Conservation (phyloP, 495 filamentous ascomycete genomes). For the Extremus antarcticus region DNA sequence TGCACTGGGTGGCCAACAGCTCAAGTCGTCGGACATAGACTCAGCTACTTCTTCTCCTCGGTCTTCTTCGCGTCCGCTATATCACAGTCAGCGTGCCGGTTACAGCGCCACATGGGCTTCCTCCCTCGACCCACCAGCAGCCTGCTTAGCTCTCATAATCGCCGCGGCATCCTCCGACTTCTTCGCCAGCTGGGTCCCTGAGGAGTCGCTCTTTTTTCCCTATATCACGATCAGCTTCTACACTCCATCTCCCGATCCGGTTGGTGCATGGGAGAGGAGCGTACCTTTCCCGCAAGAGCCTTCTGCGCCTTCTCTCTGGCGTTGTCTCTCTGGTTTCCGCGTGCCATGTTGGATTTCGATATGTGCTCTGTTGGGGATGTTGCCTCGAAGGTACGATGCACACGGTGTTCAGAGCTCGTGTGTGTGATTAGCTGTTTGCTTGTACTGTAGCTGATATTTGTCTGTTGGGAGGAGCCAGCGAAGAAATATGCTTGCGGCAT, state of each 20-base stretch:
- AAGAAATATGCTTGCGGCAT: no score
- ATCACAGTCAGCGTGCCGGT: background rate
- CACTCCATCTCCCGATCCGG: no score
- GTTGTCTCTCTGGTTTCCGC: conserved; percentile 85
- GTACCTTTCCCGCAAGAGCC: conserved; percentile 45
- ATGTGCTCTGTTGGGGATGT: background rate
- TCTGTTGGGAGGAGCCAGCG: no score
- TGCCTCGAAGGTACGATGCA: background rate
- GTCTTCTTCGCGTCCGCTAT: background rate
- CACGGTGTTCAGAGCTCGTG: background rate
- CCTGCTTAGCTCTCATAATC: conserved; percentile 86
- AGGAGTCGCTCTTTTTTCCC: conserved; percentile 33
- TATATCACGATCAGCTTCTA: conserved; percentile 1
- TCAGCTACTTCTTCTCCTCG: background rate
- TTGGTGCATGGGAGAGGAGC: conserved; percentile 23
- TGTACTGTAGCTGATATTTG: no score
- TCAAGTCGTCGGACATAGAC: no score
- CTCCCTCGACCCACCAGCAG: conserved; percentile 46
- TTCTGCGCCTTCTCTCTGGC: conserved; percentile 71
- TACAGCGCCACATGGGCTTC: background rate
- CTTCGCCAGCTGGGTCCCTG: conserved; percentile 56
- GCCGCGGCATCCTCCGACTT: conserved; percentile 64
- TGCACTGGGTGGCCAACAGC: no score
- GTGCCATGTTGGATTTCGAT: conserved; percentile 69
- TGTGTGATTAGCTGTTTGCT: no score